These are phyloP conservation scores for Nyssa sinensis DNA, from an alignment of 148 eudicot species.

Conservation along the genomic window DNA sequence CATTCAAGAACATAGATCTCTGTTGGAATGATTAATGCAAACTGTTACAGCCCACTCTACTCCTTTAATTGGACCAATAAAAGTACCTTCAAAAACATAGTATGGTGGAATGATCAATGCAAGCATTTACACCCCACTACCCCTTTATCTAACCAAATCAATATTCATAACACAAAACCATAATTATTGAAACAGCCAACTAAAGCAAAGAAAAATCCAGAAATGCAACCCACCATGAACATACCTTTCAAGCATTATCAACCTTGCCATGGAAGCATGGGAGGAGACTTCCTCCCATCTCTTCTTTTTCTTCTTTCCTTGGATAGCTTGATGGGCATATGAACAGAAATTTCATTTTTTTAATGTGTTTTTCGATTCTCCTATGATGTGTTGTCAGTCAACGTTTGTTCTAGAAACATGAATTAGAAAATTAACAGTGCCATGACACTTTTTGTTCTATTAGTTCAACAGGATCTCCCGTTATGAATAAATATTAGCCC, in stretches of 20 bases:
- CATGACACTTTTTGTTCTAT: too few species aligned
- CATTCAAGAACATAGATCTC: background rate
- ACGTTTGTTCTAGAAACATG: background rate
- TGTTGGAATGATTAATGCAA: background rate
- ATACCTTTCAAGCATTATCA: too few species aligned
- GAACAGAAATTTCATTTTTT: too few species aligned
- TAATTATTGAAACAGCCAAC: too few species aligned
- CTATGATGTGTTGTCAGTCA: background rate
- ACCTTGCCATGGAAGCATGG: too few species aligned
- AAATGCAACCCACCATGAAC: too few species aligned
- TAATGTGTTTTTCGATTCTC: background rate
- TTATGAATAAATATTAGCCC: background rate
- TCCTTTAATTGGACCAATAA: background rate
- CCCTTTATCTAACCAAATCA: background rate
- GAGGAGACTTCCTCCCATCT: too few species aligned
- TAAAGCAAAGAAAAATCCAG: too few species aligned
- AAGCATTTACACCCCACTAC: background rate
- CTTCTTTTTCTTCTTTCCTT: too few species aligned
- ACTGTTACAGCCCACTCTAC: background rate
- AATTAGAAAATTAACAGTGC: background rate
- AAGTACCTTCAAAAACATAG: background rate
- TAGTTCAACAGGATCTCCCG: background rate
- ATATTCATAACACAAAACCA: too few species aligned
- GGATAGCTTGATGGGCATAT: background rate
- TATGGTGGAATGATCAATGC: background rate